A percentile compares a stretch with the other conserved stretches of the same genome.
These are phyloP conservation scores for Nemania sp. DNA, from an alignment of 2,329 filamentous ascomycete genomes.

Conservation along the genomic window DNA sequence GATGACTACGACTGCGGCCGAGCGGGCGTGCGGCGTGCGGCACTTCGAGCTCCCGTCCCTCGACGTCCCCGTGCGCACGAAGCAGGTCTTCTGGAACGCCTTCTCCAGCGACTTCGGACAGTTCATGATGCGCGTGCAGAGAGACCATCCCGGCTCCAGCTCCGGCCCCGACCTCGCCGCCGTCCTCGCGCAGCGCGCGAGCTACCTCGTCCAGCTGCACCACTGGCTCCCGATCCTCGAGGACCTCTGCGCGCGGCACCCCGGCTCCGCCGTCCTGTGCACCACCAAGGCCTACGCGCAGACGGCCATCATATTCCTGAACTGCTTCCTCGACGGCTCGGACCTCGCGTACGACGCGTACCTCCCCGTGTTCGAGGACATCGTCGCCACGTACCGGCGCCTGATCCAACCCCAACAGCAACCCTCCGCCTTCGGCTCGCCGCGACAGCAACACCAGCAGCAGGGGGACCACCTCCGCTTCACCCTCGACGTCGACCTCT, in stretches of 20 bases:
- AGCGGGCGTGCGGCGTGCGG: neutral
- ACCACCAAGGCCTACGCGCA: slow-evolving; percentile 28
- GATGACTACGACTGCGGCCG: too few species aligned
- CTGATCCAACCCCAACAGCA: slow-evolving; percentile 11
- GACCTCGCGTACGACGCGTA: slow-evolving; percentile 32
- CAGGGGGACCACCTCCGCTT: slow-evolving; percentile 23
- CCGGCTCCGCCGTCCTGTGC: slow-evolving; percentile 9
- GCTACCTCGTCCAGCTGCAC: slow-evolving; percentile 22
- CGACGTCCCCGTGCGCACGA: slow-evolving; percentile 17
- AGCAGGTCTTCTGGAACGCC: slow-evolving; percentile 27
- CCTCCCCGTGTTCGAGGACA: slow-evolving; percentile 25
- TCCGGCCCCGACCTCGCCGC: neutral
- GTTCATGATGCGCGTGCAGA: slow-evolving; percentile 31
- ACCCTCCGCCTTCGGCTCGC: too few species aligned
- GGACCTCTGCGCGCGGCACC: slow-evolving; percentile 17
- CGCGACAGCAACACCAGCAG: neutral
- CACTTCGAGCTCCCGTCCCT: slow-evolving; percentile 18
- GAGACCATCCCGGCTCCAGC: neutral
- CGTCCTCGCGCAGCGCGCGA: slow-evolving; percentile 16
- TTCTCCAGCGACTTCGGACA: slow-evolving; percentile 31
- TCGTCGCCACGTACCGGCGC: slow-evolving; percentile 28
- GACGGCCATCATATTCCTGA: slow-evolving; percentile 26
- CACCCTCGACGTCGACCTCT: slow-evolving; percentile 31
- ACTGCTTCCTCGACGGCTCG: slow-evolving; percentile 30
- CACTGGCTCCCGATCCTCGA: slow-evolving; percentile 29